phyloP scores from a whole-genome alignment of 192 early-diverging fungal species.

The Linnemannia zychae region DNA sequence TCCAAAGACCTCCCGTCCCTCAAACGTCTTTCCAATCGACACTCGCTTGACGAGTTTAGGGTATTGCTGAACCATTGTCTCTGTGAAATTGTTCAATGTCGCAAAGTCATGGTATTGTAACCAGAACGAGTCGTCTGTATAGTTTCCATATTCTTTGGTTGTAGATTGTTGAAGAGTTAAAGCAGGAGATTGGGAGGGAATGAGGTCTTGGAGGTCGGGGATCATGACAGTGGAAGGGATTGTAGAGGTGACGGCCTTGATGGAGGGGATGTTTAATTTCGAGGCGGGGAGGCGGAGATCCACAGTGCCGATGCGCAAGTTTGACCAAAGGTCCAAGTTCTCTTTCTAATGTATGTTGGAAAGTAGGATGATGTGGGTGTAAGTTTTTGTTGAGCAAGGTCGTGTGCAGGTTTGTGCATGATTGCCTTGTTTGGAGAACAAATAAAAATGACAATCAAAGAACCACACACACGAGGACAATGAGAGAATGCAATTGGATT shows the following conservation, averaged over 20 bases:
- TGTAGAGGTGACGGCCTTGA: not conserved
- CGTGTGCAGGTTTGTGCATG: not conserved
- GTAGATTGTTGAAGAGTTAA: not conserved
- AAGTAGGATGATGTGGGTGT: not conserved
- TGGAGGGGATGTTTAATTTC: not conserved
- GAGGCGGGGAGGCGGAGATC: slow-evolving; percentile 41
- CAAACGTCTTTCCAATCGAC: slow-evolving; percentile 52
- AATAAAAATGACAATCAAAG: not conserved
- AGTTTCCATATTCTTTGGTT: slow-evolving; percentile 18
- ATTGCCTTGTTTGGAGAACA: not conserved
- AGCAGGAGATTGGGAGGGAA: slow-evolving; percentile 19
- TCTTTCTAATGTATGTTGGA: slow-evolving; percentile 9
- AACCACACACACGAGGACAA: not conserved
- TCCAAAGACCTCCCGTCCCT: slow-evolving; percentile 55
- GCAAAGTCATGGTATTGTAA: slow-evolving; percentile 33
- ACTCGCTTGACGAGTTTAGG: slow-evolving; percentile 48
- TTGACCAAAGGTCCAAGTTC: slow-evolving; percentile 45
- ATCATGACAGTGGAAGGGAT: slow-evolving; percentile 37
- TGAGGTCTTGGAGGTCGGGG: slow-evolving; percentile 35
- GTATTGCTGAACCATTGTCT: slow-evolving; percentile 34
- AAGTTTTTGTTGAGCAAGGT: not conserved
- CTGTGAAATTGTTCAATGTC: slow-evolving; percentile 49
- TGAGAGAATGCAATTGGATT: not conserved
- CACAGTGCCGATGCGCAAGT: slow-evolving; percentile 42
- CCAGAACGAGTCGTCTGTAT: slow-evolving; percentile 38